Evolutionary conservation across 139 green algal species (phyloP).

Genomic region (Micromonas pusilla): DNA sequence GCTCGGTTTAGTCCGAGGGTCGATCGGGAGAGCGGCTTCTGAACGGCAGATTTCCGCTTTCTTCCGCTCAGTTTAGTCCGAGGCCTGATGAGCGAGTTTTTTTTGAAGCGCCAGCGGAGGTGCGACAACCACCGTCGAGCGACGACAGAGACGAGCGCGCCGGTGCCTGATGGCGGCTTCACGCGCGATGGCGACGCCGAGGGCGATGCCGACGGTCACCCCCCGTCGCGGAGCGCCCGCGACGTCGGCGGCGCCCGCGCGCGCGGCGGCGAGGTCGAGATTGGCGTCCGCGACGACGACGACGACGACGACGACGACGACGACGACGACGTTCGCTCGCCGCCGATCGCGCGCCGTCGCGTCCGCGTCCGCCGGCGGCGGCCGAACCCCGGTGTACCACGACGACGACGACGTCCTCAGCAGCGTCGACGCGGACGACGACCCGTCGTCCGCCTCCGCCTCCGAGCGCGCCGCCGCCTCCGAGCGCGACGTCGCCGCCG

Average conservation of each 20-base stretch:
- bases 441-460: slow-evolving; percentile 42
- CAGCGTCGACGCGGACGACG: too few species aligned
- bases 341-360: neutral
- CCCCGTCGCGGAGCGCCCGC: neutral
- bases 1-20: too few species aligned
- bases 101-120: too few species aligned
- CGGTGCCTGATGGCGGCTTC: too few species aligned
- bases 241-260: neutral
- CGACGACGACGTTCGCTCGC: neutral
- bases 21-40: too few species aligned
- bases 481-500: slow-evolving; percentile 68
- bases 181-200: too few species aligned
- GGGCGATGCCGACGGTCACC: neutral
- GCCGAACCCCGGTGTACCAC: neutral
- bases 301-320: neutral
- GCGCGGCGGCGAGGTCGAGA: neutral
- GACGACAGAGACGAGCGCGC: too few species aligned
- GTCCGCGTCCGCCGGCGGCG: neutral
- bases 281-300: neutral
- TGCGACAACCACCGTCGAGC: too few species aligned
- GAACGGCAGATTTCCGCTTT: too few species aligned
- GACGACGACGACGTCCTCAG: neutral
- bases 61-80: too few species aligned
- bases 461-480: slow-evolving; percentile 64
- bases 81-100: too few species aligned